Base-by-base conservation (phyloP, 169 alveolate species). In the Plasmodium ovale region DNA sequence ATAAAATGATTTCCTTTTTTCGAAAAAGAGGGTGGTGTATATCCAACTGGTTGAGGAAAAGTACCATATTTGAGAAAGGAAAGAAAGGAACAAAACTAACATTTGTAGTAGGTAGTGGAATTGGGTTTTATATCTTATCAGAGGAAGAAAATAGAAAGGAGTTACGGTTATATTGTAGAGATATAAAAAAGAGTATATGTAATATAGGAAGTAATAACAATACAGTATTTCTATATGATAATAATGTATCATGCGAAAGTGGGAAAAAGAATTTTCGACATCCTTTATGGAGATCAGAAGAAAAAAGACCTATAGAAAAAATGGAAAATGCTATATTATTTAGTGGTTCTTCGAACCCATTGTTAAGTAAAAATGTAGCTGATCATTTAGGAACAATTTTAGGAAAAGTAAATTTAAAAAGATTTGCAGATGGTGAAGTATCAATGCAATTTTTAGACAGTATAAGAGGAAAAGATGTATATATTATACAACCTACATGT, bases 341-440 rank as follows among this genome's bases (percentile, higher is more conserved):
- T 65, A 92, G 94, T 62, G 92, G 92, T 4, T 77, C 95, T 0
- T 87, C 92, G 3, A 72, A 88, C 16, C 93, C 93, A 0, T 27
- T 82, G 27, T 87, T 92, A 33, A 82, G 87, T 56, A 71, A 88
- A 89, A 68, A 88, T 29, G 87, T 92, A 29, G 79, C 92, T 29
- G 92, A 85, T 29, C 91, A 85, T 68, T 74, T 96, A 56, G 97
- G 98, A 0, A 67, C 84, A 29, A 47, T 74, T 35, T 72, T 95
- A 47, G 98, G 97, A 14, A 91, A 89, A 62, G 93, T 92, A 4
- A 85, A 88, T 51, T 88, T 95, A n/a, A 87, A 93, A 21, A 90
- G 94, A 72, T 97, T 97, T 87, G 97, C 98, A n/a, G 99, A 98
- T 90, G 99, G 99, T n/a, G 99, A 98, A 89, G 93, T 94, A 4